Conservation (phyloP, 2,329 filamentous ascomycete species). For the Monilinia vaccinii-corymbosi region DNA sequence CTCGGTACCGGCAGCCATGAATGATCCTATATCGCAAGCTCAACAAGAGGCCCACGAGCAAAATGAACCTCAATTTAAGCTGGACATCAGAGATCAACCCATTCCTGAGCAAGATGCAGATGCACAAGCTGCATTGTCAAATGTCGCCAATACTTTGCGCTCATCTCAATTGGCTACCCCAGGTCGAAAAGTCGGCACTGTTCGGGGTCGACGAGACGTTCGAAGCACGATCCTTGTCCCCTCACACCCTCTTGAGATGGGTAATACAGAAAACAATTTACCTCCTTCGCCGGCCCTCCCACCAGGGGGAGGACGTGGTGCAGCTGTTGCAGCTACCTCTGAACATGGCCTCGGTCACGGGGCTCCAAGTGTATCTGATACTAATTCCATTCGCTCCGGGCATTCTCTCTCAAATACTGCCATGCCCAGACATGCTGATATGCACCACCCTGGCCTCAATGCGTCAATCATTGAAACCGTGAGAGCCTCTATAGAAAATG, state of each 20-base stretch:
- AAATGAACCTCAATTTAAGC: constrained; percentile 62
- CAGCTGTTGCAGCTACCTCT: constrained; percentile 46
- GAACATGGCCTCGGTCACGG: constrained; percentile 46
- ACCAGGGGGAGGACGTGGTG: constrained; percentile 30
- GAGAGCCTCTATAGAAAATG: constrained; percentile 73
- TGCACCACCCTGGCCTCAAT: constrained; percentile 71
- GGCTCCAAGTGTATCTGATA: constrained; percentile 57
- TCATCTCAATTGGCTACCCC: constrained; percentile 50
- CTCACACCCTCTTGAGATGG: constrained; percentile 28
- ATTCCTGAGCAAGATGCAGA: constrained; percentile 70
- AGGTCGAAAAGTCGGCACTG: constrained; percentile 61
- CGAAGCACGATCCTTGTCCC: constrained; percentile 84
- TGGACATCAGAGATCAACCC: constrained; percentile 70
- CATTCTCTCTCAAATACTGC: constrained; percentile 64
- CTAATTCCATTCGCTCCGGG: constrained; percentile 82
- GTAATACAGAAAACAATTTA: constrained; percentile 15
- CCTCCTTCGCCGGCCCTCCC: constrained; percentile 30
- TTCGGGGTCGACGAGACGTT: constrained; percentile 82
- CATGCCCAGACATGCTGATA: constrained; percentile 71
- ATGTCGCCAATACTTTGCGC: constrained; percentile 64
- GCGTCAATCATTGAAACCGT: constrained; percentile 87
- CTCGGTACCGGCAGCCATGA: constrained; percentile 55
- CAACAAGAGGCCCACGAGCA: constrained; percentile 52
- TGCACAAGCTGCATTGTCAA: constrained; percentile 66
- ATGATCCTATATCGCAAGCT: constrained; percentile 62